Evolutionary conservation across 208 protist genomes (phyloP), one percentile per base, ranked within the genome.

Genomic region (Trypanosomatidae sp.): DNA sequence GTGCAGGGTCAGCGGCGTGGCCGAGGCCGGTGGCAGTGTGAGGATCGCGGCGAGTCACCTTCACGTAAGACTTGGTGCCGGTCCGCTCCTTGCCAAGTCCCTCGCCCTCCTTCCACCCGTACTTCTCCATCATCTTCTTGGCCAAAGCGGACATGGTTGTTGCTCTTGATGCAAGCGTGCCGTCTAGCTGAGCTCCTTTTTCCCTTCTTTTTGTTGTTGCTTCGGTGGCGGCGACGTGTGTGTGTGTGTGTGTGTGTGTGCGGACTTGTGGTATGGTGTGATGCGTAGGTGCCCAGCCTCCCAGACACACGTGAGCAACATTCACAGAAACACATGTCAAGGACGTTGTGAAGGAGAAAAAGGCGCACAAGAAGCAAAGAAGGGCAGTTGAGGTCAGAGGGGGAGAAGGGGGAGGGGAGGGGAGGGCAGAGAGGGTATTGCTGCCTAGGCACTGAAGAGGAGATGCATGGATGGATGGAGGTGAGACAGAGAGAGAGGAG

Each of bases 61-160:
- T 90, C 28, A 96, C 81, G 74, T 94, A 94, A 22, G 84, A 94
- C 49, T 79, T 86, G 59, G 91, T 81, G 59, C 88, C 88, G 3
- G 73, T 56, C 33, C 77, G 77, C 30, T 93, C 84, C 71, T 90
- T 92, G n/a, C 92, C 92, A 8, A 96, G 84, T 36, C 89, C 92
- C 77, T 91, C 81, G 52, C 92, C 92, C 55, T 94, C 86, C 74
- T 91, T 92, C 90, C 92, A 96, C 66, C 92, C 90, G 67, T 90
- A 87, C 69, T 88, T 90, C 76, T 91, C 86, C 80, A 96, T 73
- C 87, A 95, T 90, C 64, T 88, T 89, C 77, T 91, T 91, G 3
- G 90, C 92, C 4, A 87, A 64, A 6, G 86, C 77, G 2, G 88
- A 91, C 88, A 95, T 95, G 44, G 58, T 47, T 30, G 30, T 19